Conservation (phyloP, 306 rosid species). For the Quercus robur region DNA sequence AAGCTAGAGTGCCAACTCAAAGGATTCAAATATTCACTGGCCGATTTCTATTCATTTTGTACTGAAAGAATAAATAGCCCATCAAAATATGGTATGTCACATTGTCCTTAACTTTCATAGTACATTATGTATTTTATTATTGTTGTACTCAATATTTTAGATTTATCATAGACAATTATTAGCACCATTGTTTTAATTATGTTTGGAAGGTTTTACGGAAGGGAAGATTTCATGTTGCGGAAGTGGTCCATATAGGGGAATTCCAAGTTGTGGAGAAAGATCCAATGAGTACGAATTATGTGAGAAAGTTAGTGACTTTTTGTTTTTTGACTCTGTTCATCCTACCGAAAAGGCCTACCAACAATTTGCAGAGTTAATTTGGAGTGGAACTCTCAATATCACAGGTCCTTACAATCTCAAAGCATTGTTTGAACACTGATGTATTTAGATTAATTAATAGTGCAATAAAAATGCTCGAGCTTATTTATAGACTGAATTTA, state of each 20-base stretch:
- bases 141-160: too few relatives aligned
- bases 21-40: background rate
- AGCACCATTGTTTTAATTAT: background rate
- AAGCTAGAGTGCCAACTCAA: background rate
- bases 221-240: constrained; percentile 47
- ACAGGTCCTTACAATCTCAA: constrained; percentile 34
- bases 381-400: constrained; percentile 31
- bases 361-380: constrained; percentile 27
- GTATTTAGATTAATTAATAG: too few relatives aligned
- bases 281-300: constrained; percentile 23
- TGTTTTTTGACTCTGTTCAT: constrained; percentile 45
- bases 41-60: background rate
- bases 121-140: too few relatives aligned
- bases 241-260: constrained; percentile 38
- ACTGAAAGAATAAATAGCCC: background rate
- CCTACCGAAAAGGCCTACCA: constrained; percentile 28
- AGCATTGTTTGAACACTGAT: constrained; percentile 9
- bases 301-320: constrained; percentile 18
- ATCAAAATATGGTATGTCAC: background rate
- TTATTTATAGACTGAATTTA: too few relatives aligned
- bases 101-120: too few relatives aligned
- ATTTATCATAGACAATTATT: too few relatives aligned
- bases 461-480: too few relatives aligned
- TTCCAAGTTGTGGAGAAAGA: constrained; percentile 33
- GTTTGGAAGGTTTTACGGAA: constrained; percentile 32